Evolutionary conservation across 1,284 basidiomycete species (phyloP).

Genomic region (Neonothopanus nambi): DNA sequence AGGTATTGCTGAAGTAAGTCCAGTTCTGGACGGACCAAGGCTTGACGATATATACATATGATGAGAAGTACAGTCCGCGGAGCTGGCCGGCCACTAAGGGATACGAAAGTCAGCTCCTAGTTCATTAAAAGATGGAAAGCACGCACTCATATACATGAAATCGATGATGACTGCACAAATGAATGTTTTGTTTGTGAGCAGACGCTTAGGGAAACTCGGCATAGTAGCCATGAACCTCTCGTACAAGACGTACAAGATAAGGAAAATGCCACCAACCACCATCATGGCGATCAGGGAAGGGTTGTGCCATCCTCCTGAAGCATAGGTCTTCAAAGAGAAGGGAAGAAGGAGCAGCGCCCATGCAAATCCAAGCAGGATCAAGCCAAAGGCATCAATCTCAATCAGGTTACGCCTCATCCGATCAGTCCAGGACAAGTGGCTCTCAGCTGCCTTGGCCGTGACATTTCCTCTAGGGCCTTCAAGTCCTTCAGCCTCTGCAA

Average conservation of each 20-base stretch:
- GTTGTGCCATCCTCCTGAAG: conserved; percentile 15
- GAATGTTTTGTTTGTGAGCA: conserved; percentile 19
- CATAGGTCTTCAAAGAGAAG: conserved; percentile 15
- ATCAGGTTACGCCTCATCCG: conserved; percentile 4
- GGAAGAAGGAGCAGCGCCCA: conserved; percentile 17
- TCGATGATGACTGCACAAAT: conserved; percentile 19
- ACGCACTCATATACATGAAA: conserved; percentile 15
- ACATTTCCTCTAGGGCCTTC: conserved; percentile 11
- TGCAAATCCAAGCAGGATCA: conserved; percentile 11
- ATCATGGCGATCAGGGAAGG: conserved; percentile 16
- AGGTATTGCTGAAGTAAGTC: conserved; percentile 19
- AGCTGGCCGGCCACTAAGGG: conserved; percentile 13
- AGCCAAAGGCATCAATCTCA: conserved; percentile 16
- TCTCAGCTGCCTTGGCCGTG: conserved; percentile 1
- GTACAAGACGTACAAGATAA: conserved; percentile 16
- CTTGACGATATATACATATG: conserved; percentile 18
- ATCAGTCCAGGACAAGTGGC: conserved; percentile 2
- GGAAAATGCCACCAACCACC: conserved; percentile 14
- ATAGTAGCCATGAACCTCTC: conserved; percentile 13
- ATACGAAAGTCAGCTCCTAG: not conserved
- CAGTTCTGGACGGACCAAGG: conserved; percentile 15
- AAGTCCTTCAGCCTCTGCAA: conserved; percentile 9
- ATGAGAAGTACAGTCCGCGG: conserved; percentile 16
- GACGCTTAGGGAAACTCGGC: conserved; percentile 14
- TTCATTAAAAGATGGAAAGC: not conserved